Evolutionary conservation across 805 yeast genomes (phyloP).

Genomic region (Lipomyces sp.): DNA sequence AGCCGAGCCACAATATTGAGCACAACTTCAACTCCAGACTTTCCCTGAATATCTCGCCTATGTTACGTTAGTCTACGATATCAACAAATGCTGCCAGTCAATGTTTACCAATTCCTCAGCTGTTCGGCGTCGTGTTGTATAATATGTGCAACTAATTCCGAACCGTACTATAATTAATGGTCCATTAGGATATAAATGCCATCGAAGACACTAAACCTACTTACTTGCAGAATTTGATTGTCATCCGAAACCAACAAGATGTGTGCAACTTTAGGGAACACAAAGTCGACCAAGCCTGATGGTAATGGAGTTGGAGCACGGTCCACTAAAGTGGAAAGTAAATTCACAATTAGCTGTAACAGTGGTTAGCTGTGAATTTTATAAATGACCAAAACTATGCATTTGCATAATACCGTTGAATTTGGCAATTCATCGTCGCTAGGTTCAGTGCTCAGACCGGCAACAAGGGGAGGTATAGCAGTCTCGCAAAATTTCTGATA

Average conservation of each 20-base stretch:
- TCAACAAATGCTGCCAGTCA: neutral
- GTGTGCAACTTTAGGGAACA: slow-evolving; percentile 29
- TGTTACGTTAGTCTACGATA: neutral
- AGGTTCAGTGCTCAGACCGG: slow-evolving; percentile 16
- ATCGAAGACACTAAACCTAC: neutral
- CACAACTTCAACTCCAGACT: slow-evolving; percentile 60
- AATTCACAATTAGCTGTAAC: slow-evolving; percentile 24
- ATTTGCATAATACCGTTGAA: slow-evolving; percentile 8
- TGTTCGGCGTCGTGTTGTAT: slow-evolving; percentile 50
- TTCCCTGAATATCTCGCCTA: slow-evolving; percentile 37
- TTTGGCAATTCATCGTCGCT: slow-evolving; percentile 22
- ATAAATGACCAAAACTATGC: neutral
- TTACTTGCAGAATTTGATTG: slow-evolving; percentile 31
- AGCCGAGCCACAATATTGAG: slow-evolving; percentile 69
- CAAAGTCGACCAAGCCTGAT: slow-evolving; percentile 28
- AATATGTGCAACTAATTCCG: slow-evolving; percentile 71
- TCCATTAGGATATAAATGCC: neutral
- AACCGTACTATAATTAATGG: slow-evolving; percentile 59
- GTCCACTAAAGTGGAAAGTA: slow-evolving; percentile 27
- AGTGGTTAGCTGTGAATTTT: neutral
- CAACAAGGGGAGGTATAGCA: slow-evolving; percentile 32
- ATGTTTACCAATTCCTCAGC: slow-evolving; percentile 25
- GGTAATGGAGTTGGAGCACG: slow-evolving; percentile 37
- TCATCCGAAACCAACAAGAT: slow-evolving; percentile 31
- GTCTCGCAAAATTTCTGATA: slow-evolving; percentile 40